Evolutionary conservation across 306 rosid genomes (phyloP), one percentile per base, ranked within the genome.

Genomic region (Fragaria vesca): DNA sequence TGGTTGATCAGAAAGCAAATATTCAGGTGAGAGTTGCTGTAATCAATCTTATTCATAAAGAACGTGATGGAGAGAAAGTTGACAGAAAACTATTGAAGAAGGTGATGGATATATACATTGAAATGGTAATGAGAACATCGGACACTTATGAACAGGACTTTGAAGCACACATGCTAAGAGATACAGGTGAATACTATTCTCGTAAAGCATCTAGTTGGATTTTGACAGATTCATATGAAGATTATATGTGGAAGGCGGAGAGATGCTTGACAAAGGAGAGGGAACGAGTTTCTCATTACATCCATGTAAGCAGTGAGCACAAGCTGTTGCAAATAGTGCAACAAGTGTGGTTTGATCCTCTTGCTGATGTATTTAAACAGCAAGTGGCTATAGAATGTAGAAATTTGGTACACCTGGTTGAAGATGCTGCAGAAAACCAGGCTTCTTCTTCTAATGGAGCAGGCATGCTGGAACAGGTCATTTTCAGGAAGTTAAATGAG

Each of bases 51-150:
- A 83, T 91, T 73, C 67, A 86, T 76, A 88, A 81, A 76, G 96
- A 89, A 72, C 90, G 90, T 0, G 91, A 86, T 30, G 93, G 96
- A 15, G 89, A 89, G 79, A 88, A 89, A 71, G 86, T 91, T 86
- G 93, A 89, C 34, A 76, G 83, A 78, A 84, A 88, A 0, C 79
- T 91, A 55, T 65, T 87, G 78, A 91, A 91, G 83, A 89, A 84
- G 42, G 83, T 83, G 47, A 57, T 91, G 38, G 87, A 79, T 80
- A 79, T 87, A 73, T 89, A 81, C 86, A 87, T 87, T 69, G 90
- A 83, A 75, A 86, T 89, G 48, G 91, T 88, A 34, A 75, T 81
- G 88, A 88, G 90, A 38, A 77, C 40, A 16, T 79, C 79, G 87
- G 80, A 55, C 17, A 52, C 34, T 6, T 91, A 89, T 79, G 86